phyloP scores from a whole-genome alignment of 495 filamentous ascomycete genomes.

The Penicillium manginii region DNA sequence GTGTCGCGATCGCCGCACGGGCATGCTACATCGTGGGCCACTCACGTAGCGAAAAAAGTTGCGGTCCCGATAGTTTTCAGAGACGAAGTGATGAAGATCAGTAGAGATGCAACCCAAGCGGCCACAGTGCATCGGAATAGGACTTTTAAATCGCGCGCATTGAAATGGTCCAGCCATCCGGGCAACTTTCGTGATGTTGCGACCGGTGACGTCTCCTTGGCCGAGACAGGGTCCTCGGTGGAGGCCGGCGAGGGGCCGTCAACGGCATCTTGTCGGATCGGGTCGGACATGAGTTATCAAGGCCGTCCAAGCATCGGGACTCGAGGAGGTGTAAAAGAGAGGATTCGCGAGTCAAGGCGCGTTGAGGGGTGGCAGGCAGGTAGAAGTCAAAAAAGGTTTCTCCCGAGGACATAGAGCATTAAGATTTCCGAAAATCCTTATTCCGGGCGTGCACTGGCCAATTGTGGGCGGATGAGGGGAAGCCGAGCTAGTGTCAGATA shows the following conservation, averaged over 20 bases:
- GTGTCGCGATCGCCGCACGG: constrained; percentile 22
- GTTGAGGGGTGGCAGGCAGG: not conserved
- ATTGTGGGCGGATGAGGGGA: not conserved
- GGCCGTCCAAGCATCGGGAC: not conserved
- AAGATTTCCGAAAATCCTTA: not conserved
- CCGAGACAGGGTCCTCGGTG: constrained; percentile 9
- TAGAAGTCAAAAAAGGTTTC: not conserved
- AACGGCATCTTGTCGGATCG: constrained; percentile 15
- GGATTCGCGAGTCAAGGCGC: no score
- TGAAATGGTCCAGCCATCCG: constrained; percentile 48
- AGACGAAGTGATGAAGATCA: constrained; percentile 46
- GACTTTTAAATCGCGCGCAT: constrained; percentile 48
- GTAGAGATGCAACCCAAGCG: constrained; percentile 44
- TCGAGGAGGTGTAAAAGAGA: not conserved
- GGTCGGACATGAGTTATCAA: constrained; percentile 16
- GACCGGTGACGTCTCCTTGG: constrained; percentile 1
- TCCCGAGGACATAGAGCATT: not conserved
- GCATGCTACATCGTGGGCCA: not conserved
- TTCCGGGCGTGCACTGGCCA: not conserved
- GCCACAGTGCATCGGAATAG: constrained; percentile 48
- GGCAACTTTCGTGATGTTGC: constrained; percentile 32
- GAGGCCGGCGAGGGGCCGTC: constrained; percentile 10
- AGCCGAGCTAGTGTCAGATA: not conserved
- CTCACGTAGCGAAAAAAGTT: constrained; percentile 38
- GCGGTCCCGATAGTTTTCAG: constrained; percentile 32